These are phyloP conservation scores for Crithidia thermophila DNA, from an alignment of 208 protist species.

Conservation along the genomic window DNA sequence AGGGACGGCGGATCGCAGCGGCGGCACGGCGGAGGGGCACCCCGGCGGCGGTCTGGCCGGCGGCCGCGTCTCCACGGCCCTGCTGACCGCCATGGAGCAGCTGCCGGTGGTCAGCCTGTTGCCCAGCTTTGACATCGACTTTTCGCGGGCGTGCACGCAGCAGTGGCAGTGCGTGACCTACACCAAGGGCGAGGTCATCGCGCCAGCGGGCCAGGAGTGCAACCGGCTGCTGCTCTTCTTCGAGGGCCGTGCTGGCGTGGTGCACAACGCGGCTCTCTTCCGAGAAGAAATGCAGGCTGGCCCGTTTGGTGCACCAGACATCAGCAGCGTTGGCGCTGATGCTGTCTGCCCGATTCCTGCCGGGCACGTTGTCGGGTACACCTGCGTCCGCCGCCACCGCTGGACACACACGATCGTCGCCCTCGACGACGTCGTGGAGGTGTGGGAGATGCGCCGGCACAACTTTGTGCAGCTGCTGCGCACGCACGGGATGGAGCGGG, in stretches of 20 bases:
- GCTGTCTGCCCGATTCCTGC: constrained; percentile 38
- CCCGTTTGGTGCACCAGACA: constrained; percentile 14
- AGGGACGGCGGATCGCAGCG: not conserved
- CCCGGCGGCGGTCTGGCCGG: constrained; percentile 15
- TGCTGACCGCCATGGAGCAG: constrained; percentile 47
- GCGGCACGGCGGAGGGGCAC: not conserved
- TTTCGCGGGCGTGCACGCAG: constrained; percentile 28
- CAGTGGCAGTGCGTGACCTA: constrained; percentile 54
- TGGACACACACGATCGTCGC: constrained; percentile 71
- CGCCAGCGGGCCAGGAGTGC: constrained; percentile 69
- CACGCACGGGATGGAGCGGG: constrained; percentile 48
- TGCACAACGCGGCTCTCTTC: constrained; percentile 40
- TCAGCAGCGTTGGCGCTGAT: constrained; percentile 14
- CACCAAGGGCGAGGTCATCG: constrained; percentile 55
- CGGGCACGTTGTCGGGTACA: constrained; percentile 75
- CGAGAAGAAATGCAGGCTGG: constrained; percentile 21
- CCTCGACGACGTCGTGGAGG: constrained; percentile 64
- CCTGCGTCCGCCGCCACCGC: constrained; percentile 74
- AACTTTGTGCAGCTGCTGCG: constrained; percentile 66
- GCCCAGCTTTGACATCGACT: constrained; percentile 30
- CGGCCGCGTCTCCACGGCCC: constrained; percentile 37
- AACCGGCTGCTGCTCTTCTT: constrained; percentile 73
- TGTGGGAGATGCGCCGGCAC: constrained; percentile 72
- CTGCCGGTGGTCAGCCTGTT: constrained; percentile 55
- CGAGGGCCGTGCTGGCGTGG: constrained; percentile 55